Base-by-base conservation (phyloP, 116 monocot species). In the Posidonia oceanica region DNA sequence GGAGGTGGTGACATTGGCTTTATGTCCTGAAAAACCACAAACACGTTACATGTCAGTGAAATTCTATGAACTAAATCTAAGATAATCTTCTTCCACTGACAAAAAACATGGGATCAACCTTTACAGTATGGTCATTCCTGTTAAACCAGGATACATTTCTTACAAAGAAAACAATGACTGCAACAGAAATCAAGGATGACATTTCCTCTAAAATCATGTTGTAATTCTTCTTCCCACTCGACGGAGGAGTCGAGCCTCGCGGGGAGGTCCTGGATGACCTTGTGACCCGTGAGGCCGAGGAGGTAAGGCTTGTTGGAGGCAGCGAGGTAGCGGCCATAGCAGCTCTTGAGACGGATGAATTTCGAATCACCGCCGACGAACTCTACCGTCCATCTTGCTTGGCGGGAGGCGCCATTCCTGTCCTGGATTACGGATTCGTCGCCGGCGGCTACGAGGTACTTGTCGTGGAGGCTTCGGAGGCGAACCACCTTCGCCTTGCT, bases 391-490 rank as follows among this genome's bases (percentile, higher is more conserved):
- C 88, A 92, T 14, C 78, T 74, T 3, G 83, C 83, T 39, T 70
- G 54, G 16, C 64, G 40, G 36, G 85, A 74, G 17, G 79, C 74
- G 1, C 85, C 84, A 71, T 75, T 72, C 40, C 83, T 88, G 52
- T 88, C 88, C 65, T 93, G 93, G 52, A 37, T 37, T 7, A 88
- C 93, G 72, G 75, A 76, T 54, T 81, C 76, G 68, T 86, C 84
- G 80, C 86, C 93, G 21, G 76, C 86, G 10, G 93, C 93, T 36
- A 71, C 5, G 21, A 93, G 82, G 80, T 74, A 93, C 80, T 86
- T 88, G 74, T 84, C 80, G 82, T 93, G 88, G 76, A 77, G 80
- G 80, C 85, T 75, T 56, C 82, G 79, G n/a, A 93, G 82, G 21
- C 86, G 77, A 29, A 93, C 80, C 42, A 76, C 69, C 73, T 80